These are phyloP conservation scores for Pseudogymnoascus sp. DNA, from an alignment of 2,329 filamentous ascomycete genomes.

Conservation along the genomic window DNA sequence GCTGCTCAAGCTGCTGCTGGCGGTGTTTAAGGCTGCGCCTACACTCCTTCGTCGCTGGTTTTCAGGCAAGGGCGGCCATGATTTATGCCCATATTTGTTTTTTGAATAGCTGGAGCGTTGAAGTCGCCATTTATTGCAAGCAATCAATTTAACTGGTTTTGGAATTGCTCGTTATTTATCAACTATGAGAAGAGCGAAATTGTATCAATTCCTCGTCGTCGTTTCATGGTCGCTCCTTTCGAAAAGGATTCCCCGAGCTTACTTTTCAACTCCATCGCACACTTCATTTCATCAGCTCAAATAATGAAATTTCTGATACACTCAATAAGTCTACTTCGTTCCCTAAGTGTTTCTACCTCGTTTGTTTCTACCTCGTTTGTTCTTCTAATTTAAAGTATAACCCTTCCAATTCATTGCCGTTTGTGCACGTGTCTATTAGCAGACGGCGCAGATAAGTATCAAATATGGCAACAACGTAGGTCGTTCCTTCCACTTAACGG, in stretches of 20 bases:
- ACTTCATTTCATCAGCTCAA: background rate
- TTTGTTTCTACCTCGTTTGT: background rate
- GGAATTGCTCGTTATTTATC: background rate
- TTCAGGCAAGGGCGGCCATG: background rate
- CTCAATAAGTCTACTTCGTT: background rate
- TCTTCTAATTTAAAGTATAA: no score
- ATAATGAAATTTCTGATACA: background rate
- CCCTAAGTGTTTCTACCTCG: background rate
- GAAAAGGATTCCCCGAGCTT: background rate
- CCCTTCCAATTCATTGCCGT: background rate
- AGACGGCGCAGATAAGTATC: background rate
- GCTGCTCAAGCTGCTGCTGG: conserved; percentile 20
- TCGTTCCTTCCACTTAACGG: background rate
- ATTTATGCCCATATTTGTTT: background rate
- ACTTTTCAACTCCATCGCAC: background rate
- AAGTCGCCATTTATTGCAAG: background rate
- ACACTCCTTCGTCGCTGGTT: background rate
- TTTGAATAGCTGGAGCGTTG: background rate
- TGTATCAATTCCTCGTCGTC: background rate
- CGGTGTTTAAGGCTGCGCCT: background rate
- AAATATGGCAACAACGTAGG: background rate
- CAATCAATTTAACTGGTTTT: conserved; percentile 5
- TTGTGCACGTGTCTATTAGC: background rate
- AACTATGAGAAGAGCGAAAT: background rate
- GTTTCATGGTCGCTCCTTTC: background rate